Conservation (phyloP, 306 rosid species). For the Prunus salicina region DNA sequence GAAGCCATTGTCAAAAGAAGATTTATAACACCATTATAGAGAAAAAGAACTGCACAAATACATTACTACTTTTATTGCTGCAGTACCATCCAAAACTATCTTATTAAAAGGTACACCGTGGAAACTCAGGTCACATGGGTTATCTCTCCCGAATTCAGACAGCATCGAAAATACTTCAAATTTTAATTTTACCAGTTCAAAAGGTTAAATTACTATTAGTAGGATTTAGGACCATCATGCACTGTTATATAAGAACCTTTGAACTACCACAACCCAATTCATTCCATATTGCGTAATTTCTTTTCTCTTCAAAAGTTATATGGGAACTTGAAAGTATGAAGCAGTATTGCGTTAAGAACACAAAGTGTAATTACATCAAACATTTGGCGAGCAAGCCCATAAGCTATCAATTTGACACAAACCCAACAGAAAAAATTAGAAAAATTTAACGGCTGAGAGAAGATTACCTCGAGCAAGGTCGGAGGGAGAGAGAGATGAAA, state of each 20-base stretch:
- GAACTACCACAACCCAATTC: background rate
- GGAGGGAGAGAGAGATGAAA: constrained; percentile 48
- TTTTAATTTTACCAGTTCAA: background rate
- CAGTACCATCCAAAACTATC: background rate
- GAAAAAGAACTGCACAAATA: background rate
- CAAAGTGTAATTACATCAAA: constrained; percentile 9
- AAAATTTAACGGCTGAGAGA: background rate
- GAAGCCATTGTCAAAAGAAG: background rate
- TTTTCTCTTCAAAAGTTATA: background rate
- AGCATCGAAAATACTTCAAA: background rate
- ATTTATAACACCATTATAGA: background rate
- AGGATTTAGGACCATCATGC: background rate
- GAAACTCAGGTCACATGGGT: background rate
- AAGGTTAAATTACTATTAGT: background rate
- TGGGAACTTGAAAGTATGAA: background rate
- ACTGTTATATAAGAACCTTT: background rate
- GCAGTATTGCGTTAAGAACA: background rate
- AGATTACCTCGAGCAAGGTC: constrained; percentile 65
- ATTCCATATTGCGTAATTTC: background rate
- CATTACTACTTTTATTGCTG: background rate
- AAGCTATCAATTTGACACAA: background rate
- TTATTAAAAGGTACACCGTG: background rate
- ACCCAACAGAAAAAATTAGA: background rate
- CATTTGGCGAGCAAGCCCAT: background rate
- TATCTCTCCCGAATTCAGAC: background rate